phyloP scores from a whole-genome alignment of 2,329 filamentous ascomycete genomes.

The Pseudogymnoascus sp. region DNA sequence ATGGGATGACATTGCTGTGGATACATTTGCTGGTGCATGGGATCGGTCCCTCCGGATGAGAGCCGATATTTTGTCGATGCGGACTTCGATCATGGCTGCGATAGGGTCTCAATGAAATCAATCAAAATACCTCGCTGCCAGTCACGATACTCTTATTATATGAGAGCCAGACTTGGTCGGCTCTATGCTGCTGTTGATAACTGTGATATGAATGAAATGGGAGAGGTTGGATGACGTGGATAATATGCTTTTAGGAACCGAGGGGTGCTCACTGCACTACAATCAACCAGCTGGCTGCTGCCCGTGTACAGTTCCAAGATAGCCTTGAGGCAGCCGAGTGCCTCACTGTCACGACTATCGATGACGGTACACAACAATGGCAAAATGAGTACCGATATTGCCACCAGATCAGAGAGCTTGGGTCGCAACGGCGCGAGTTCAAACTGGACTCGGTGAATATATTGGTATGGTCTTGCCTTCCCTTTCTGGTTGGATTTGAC shows the following conservation, averaged over 20 bases:
- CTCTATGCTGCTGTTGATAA: neutral
- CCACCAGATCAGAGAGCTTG: constrained; percentile 9
- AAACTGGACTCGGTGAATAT: constrained; percentile 1
- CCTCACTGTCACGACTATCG: neutral
- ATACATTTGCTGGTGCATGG: constrained; percentile 29
- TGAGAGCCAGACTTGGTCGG: neutral
- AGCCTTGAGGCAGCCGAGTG: neutral
- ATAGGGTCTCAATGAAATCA: constrained; percentile 14
- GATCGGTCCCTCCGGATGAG: constrained; percentile 23
- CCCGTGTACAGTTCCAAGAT: neutral
- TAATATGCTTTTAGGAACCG: neutral
- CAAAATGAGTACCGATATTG: neutral
- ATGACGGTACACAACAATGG: neutral
- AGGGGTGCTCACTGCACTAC: neutral
- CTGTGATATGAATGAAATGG: constrained; percentile 4
- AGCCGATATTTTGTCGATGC: constrained; percentile 16
- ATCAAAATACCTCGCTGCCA: constrained; percentile 19
- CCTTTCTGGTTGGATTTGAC: constrained; percentile 3
- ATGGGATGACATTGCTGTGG: constrained; percentile 27
- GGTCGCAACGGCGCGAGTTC: constrained; percentile 8
- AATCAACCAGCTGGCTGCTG: neutral
- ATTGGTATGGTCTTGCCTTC: constrained; percentile 8
- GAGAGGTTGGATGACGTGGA: neutral
- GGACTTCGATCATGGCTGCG: constrained; percentile 22
- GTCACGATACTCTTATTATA: neutral